Base-by-base conservation (phyloP, 768 basidiomycete genomes). In the Boletus coccyginus region DNA sequence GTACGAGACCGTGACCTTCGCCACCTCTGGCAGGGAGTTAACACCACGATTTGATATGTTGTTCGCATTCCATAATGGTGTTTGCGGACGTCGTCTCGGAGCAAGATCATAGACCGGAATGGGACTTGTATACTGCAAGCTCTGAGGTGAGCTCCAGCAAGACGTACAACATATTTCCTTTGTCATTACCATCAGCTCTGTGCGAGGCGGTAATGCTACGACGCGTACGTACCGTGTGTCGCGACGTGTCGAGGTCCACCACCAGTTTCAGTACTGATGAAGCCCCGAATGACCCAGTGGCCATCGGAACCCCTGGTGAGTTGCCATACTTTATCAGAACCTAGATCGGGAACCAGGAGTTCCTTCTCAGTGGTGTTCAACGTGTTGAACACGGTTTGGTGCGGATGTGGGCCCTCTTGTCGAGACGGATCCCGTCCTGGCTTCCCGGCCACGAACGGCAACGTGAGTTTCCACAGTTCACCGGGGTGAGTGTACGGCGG, bases 331-430 rank as follows among this genome's bases (percentile, higher is more conserved):
- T 77, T 77, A 67, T 94, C 92, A 3, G 81, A 77, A 5, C 92
- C 92, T 7, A 94, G 75, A 68, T 94, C 90, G 1, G 89, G 84
- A 2, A 91, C 77, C 43, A 92, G 77, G 13, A 93, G 71, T 59
- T 90, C 87, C 29, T 75, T 64, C 46, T 77, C 74, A n/a, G 74
- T 70, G 32, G 77, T 69, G 40, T 81, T 78, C 14, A 84, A 63
- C 1, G 60, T n/a, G 48, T 64, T 67, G 56, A 69, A 55, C 54
- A 79, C 64, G 35, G 85, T 82, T 63, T 93, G 88, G 72, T 94
- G 92, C 0, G 90, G 88, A 66, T 94, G 93, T 5, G 90, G 78
- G 7, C 74, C 70, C 53, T 84, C 81, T 66, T 94, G 93, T 35
- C 92, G 80, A 19, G 80, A 79, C 7, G 67, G 63, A 65, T 90